Conservation (phyloP, 495 filamentous ascomycete genomes). For the Ascobolus immersus region DNA sequence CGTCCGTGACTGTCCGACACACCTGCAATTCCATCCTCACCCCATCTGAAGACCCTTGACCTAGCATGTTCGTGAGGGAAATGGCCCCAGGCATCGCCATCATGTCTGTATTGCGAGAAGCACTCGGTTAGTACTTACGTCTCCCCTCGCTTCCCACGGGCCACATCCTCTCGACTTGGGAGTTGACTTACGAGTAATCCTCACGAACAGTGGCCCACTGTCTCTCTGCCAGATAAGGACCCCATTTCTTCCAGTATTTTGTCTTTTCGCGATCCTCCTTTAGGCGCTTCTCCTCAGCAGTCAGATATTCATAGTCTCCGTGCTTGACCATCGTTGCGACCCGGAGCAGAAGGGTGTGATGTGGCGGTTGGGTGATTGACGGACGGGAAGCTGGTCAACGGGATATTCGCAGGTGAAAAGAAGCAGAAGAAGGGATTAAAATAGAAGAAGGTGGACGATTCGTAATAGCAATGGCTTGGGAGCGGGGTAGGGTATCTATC, state of each 20-base stretch:
- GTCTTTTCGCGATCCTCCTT: conserved; percentile 54
- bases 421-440: no score
- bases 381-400: no score
- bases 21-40: conserved; percentile 89
- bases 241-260: conserved; percentile 94
- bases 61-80: conserved; percentile 81
- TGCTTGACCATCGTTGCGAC: conserved; percentile 52
- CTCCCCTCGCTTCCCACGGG: not conserved
- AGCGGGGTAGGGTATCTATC: no score
- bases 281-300: conserved; percentile 66
- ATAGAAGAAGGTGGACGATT: no score
- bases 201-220: conserved; percentile 92
- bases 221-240: conserved; percentile 46
- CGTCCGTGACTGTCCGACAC: conserved; percentile 75
- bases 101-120: conserved; percentile 13
- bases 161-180: not conserved
- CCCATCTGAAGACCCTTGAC: conserved; percentile 74
- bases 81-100: conserved; percentile 93
- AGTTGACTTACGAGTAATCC: conserved; percentile 54
- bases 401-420: no score
- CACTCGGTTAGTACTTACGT: conserved; percentile 4
- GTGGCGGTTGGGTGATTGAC: no score
- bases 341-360: no score
- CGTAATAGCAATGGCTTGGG: no score
- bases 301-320: conserved; percentile 58